Conservation (phyloP, 108 stramenopile species). For the Mediolabrus comicus region DNA sequence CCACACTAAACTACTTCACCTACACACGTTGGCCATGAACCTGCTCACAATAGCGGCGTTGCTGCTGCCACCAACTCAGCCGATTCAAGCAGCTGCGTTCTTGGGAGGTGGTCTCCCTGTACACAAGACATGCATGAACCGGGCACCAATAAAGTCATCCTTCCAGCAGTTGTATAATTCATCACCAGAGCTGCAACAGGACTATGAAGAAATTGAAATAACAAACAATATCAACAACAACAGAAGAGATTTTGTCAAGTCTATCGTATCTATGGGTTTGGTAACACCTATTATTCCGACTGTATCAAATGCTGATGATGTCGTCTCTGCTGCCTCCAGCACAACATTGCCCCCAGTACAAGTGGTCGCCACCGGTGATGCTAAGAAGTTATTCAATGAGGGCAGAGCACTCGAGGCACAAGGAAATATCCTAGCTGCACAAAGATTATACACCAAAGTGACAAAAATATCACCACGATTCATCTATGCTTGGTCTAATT, state of each 20-base stretch:
- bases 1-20: no score
- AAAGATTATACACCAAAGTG: conserved; percentile 72
- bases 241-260: conserved; percentile 2
- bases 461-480: conserved; percentile 75
- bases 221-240: background rate
- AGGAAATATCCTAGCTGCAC: conserved; percentile 75
- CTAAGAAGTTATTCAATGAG: conserved; percentile 68
- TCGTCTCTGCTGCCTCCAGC: background rate
- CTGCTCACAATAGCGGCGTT: background rate
- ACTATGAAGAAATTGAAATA: background rate
- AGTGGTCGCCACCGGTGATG: conserved; percentile 29
- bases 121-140: background rate
- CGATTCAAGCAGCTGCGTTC: background rate
- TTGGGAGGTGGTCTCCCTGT: background rate
- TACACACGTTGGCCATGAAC: background rate
- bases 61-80: background rate
- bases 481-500: conserved; percentile 80
- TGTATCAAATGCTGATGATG: background rate
- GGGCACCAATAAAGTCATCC: background rate
- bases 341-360: conserved; percentile 6
- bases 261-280: background rate
- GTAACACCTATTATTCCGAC: background rate
- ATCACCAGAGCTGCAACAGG: background rate
- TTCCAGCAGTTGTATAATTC: background rate
- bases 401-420: conserved; percentile 77